Evolutionary conservation across 1,139 yeast species (phyloP), one percentile per base, ranked within the genome.

Genomic region (Geotrichum candidum): DNA sequence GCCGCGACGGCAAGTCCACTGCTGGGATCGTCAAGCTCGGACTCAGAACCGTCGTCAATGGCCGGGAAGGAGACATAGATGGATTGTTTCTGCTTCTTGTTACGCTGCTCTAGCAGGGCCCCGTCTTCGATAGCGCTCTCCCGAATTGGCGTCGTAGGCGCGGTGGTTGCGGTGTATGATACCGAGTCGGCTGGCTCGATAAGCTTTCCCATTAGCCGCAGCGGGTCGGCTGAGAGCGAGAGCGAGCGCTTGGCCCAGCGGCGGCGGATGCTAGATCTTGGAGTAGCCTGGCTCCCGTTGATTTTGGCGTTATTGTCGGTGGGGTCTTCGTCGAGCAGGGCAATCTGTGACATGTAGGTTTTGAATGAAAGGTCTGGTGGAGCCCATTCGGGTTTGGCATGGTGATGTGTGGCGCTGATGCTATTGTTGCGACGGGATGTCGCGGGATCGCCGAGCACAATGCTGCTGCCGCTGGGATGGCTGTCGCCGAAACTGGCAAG

Each of bases 371-470:
- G 57, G 35, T 60, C 67, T 11, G 69, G 68, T 22, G 69, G 58
- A n/a, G 69, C 69, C 70, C 70, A 68, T 54, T 68, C 70, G 1
- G 70, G 70, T 9, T 63, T 67, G n/a, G 70, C 70, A 38, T 59
- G 60, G 23, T 60, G 60, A 13, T 53, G 55, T 33, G 63, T 60
- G 1, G 66, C 60, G 4, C 59, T 61, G 15, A 35, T 35, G n/a
- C 18, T 27, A 27, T 38, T n/a, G 48, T 25, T 48, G 53, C 29
- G 13, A 45, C 53, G 5, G 53, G 52, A 22, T 29, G 41, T 29
- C 23, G 27, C 33, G 22, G 27, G 9, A 22, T 51, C 33, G 11
- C 41, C 41, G 2, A 35, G 41, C 9, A 35, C 15, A 11, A 35
- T 35, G 41, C 41, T 35, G 41, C 15, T 35, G 41, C 15, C 41